Percentiles rank a stretch among this genome's conserved stretches.
These are phyloP conservation scores for Metschnikowia corniflorae DNA, from an alignment of 805 yeast species.

Conservation along the genomic window DNA sequence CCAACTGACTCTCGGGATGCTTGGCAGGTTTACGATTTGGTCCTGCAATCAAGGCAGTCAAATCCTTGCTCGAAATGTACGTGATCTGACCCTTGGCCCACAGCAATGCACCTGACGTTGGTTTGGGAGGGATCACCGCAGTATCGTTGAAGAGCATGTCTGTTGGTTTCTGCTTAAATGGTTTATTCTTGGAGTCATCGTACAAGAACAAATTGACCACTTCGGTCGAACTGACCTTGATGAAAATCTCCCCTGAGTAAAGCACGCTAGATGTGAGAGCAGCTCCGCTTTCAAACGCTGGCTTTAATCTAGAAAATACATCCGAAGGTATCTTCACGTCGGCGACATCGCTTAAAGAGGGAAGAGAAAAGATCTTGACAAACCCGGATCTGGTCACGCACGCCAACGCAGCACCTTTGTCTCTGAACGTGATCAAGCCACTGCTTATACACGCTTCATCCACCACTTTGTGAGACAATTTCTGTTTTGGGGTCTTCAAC, in stretches of 20 bases:
- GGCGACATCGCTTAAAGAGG: slow-evolving; percentile 59
- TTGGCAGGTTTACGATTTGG: slow-evolving; percentile 62
- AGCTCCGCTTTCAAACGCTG: slow-evolving; percentile 19
- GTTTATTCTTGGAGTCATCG: slow-evolving; percentile 19
- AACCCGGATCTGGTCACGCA: slow-evolving; percentile 45
- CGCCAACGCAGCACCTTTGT: slow-evolving; percentile 47
- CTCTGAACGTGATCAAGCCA: slow-evolving; percentile 49
- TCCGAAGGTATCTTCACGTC: slow-evolving; percentile 39
- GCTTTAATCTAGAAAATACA: slow-evolving; percentile 21
- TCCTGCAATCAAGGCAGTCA: slow-evolving; percentile 70
- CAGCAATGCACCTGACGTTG: slow-evolving; percentile 71
- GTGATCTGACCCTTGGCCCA: slow-evolving; percentile 79
- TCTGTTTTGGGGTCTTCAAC: slow-evolving; percentile 55
- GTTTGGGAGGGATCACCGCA: slow-evolving; percentile 70
- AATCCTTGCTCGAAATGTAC: slow-evolving; percentile 55
- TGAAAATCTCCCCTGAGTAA: slow-evolving; percentile 53
- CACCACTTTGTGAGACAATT: slow-evolving; percentile 60
- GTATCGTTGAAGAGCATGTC: slow-evolving; percentile 71
- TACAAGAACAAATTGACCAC: slow-evolving; percentile 24
- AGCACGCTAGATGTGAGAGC: slow-evolving; percentile 31
- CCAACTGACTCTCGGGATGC: slow-evolving; percentile 56
- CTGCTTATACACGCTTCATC: slow-evolving; percentile 42
- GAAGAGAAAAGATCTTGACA: slow-evolving; percentile 50
- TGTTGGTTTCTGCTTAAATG: slow-evolving; percentile 23
- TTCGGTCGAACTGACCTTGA: slow-evolving; percentile 55